These are phyloP conservation scores for Diutina ranongensis DNA, from an alignment of 1,139 yeast genomes.

Conservation along the genomic window DNA sequence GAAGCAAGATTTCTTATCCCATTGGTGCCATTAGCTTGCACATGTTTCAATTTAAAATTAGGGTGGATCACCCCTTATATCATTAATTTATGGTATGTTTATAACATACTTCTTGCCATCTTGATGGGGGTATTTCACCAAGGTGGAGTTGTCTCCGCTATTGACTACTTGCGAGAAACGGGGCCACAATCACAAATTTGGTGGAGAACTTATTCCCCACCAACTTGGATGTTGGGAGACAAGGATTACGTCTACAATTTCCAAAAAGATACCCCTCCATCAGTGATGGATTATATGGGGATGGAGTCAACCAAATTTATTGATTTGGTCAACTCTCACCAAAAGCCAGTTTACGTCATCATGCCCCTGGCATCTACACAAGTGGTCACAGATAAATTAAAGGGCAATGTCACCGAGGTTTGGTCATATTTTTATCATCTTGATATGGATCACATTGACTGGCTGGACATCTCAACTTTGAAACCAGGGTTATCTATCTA, in stretches of 20 bases:
- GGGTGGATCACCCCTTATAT: constrained; percentile 8
- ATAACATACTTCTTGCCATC: constrained; percentile 47
- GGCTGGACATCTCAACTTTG: constrained; percentile 29
- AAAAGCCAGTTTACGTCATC: constrained; percentile 21
- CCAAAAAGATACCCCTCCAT: constrained; percentile 8
- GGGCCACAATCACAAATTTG: constrained; percentile 39
- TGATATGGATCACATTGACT: constrained; percentile 63
- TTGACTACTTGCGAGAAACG: constrained; percentile 19
- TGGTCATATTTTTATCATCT: constrained; percentile 42
- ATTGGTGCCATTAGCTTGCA: constrained; percentile 55
- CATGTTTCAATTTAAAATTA: constrained; percentile 38
- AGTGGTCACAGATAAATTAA: constrained; percentile 13
- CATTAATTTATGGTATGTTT: constrained; percentile 43
- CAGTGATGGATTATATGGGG: constrained; percentile 27
- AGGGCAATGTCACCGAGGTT: constrained; percentile 14
- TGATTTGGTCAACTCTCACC: constrained; percentile 9
- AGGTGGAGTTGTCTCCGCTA: constrained; percentile 74
- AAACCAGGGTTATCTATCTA: constrained; percentile 52
- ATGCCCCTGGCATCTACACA: constrained; percentile 39
- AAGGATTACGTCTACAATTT: constrained; percentile 12
- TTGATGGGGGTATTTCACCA: constrained; percentile 81
- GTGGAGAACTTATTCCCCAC: constrained; percentile 96
- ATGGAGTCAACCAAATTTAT: constrained; percentile 12
- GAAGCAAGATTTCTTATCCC: constrained; percentile 82
- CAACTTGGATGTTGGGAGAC: constrained; percentile 69